A percentile compares a stretch with the other conserved stretches of the same genome.
Conservation (phyloP, 805 yeast species). For the Brettanomyces nanus region DNA sequence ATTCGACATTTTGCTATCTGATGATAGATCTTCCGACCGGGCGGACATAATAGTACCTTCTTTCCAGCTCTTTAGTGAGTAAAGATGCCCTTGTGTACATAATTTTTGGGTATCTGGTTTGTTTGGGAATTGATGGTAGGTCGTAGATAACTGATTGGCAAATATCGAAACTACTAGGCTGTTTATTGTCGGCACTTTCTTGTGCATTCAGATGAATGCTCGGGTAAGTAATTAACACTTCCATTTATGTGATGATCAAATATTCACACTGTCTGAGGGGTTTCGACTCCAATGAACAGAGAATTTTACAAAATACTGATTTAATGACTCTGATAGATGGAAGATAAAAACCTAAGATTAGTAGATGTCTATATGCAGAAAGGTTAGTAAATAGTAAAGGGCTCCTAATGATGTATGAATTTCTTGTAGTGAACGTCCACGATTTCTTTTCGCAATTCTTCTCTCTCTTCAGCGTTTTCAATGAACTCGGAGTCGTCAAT, state of each 20-base stretch:
- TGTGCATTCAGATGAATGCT: no score
- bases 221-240: no score
- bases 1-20: conserved; percentile 15
- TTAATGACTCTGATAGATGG: conserved; percentile 52
- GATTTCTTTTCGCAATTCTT: conserved; percentile 13
- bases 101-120: conserved; percentile 33
- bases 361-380: no score
- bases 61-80: conserved; percentile 32
- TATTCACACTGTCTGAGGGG: conserved; percentile 54
- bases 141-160: conserved; percentile 29
- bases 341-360: no score
- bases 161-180: background rate
- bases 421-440: conserved; percentile 10
- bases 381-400: background rate
- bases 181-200: background rate
- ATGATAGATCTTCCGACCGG: conserved; percentile 36
- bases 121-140: conserved; percentile 44
- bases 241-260: conserved; percentile 13
- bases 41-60: conserved; percentile 37
- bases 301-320: conserved; percentile 37
- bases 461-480: conserved; percentile 13
- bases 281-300: conserved; percentile 25
- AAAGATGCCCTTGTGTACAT: conserved; percentile 48
- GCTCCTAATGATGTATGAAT: conserved; percentile 3
- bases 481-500: conserved; percentile 18